Conservation (phyloP, 176 grass and related monocot genomes). For the Oryza punctata region DNA sequence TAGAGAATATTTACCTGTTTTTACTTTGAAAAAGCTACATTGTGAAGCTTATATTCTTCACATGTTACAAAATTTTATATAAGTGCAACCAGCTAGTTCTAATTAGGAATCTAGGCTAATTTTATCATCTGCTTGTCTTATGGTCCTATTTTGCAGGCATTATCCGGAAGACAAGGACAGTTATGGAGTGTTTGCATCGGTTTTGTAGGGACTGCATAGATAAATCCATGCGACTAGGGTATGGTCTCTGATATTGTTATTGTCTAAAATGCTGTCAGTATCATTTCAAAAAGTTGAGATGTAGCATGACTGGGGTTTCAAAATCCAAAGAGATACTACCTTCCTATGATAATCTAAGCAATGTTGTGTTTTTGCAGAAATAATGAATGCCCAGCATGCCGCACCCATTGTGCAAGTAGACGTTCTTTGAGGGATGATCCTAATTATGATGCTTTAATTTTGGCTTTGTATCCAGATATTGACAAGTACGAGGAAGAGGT, state of each 20-base stretch:
- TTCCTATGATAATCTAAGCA: constrained; percentile 13
- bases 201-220: constrained; percentile 94
- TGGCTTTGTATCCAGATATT: constrained; percentile 87
- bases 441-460: constrained; percentile 84
- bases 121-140: constrained; percentile 24
- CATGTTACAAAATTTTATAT: not conserved
- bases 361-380: constrained; percentile 55
- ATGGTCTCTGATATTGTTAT: constrained; percentile 37
- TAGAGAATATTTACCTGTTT: not conserved
- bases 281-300: constrained; percentile 13
- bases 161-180: constrained; percentile 81
- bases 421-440: constrained; percentile 90
- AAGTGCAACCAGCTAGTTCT: constrained; percentile 5
- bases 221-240: constrained; percentile 94
- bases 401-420: constrained; percentile 87
- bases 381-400: constrained; percentile 88
- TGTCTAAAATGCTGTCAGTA: constrained; percentile 30
- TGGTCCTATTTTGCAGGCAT: constrained; percentile 61
- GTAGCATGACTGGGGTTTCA: not conserved
- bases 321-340: constrained; percentile 8
- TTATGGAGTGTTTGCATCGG: constrained; percentile 90
- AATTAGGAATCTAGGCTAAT: not conserved
- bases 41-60: not conserved
- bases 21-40: not conserved
- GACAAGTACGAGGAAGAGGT: constrained; percentile 95